Conservation (phyloP, 2,329 filamentous ascomycete species). For the Curvularia hawaiiensis region DNA sequence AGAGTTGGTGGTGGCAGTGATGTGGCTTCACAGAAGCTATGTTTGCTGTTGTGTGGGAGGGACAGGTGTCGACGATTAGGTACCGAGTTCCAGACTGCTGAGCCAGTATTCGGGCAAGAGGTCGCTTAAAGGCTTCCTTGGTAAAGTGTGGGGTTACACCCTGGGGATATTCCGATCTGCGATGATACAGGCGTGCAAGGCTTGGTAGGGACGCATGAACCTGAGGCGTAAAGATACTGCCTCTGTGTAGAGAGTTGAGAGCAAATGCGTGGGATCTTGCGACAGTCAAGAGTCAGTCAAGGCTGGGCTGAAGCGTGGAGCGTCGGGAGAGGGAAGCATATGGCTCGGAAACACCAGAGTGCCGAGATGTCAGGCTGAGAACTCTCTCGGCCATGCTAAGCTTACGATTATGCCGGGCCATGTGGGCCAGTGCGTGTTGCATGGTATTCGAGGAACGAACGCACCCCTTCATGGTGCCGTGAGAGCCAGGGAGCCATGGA, state of each 20-base stretch:
- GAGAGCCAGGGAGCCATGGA: constrained; percentile 20
- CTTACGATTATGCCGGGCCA: constrained; percentile 11
- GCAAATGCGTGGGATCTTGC: constrained; percentile 38
- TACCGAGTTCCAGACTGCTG: constrained; percentile 41
- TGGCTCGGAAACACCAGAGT: constrained; percentile 5
- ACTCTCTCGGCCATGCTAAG: constrained; percentile 11
- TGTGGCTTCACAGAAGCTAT: constrained; percentile 2
- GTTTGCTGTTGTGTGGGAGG: not conserved
- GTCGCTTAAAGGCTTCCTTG: constrained; percentile 28
- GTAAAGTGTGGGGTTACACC: constrained; percentile 16
- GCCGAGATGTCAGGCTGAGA: constrained; percentile 2
- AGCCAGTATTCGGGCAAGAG: constrained; percentile 16
- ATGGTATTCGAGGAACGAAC: constrained; percentile 5
- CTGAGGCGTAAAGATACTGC: constrained; percentile 14
- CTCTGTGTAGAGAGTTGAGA: constrained; percentile 23
- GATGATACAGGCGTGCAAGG: constrained; percentile 10
- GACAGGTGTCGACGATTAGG: constrained; percentile 14
- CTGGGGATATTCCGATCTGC: constrained; percentile 24
- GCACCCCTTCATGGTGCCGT: constrained; percentile 22
- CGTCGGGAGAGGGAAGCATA: constrained; percentile 25
- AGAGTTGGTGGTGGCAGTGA: not conserved
- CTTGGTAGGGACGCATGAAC: constrained; percentile 39
- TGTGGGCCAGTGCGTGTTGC: constrained; percentile 14
- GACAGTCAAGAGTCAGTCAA: constrained; percentile 40
- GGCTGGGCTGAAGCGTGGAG: constrained; percentile 40